Conservation (phyloP, 2,329 filamentous ascomycete genomes). For the Pseudogymnoascus sp. region DNA sequence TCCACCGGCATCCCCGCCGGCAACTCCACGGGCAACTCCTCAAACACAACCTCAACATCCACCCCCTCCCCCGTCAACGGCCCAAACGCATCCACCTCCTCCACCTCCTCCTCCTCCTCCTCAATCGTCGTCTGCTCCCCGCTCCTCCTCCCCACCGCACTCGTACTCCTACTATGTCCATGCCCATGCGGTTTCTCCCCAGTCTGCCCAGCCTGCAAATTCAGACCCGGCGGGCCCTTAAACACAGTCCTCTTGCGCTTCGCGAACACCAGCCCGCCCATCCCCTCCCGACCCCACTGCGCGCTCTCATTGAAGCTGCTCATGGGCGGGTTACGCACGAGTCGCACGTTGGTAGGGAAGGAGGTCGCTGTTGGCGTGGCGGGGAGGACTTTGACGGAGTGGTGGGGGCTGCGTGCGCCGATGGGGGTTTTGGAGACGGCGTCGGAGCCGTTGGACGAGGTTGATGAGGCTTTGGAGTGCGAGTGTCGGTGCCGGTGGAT, state of each 20-base stretch:
- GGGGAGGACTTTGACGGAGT: conserved; percentile 90
- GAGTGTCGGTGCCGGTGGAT: conserved; percentile 80
- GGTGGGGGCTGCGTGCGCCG: conserved; percentile 67
- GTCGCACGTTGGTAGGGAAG: conserved; percentile 79
- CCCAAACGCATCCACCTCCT: conserved; percentile 47
- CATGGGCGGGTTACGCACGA: conserved; percentile 57
- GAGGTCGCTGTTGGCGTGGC: conserved; percentile 67
- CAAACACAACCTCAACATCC: conserved; percentile 19
- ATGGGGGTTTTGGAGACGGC: conserved; percentile 61
- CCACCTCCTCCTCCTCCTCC: conserved; percentile 45
- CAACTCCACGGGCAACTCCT: background rate
- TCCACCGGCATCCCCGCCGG: background rate
- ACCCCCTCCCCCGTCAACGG: conserved; percentile 33
- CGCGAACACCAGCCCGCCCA: conserved; percentile 62
- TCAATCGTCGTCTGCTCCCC: conserved; percentile 65
- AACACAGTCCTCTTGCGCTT: conserved; percentile 75
- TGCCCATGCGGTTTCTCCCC: conserved; percentile 23
- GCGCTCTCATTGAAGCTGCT: conserved; percentile 51
- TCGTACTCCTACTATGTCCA: conserved; percentile 47
- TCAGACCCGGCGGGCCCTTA: conserved; percentile 68
- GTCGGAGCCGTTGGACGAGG: conserved; percentile 71
- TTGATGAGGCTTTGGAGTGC: conserved; percentile 91
- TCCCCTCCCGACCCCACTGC: conserved; percentile 35
- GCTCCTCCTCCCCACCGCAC: conserved; percentile 58
- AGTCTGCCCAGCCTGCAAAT: conserved; percentile 30